Evolutionary conservation across 441 rosid genomes (phyloP), one percentile per base, ranked within the genome.

Genomic region (Jatropha multifida): DNA sequence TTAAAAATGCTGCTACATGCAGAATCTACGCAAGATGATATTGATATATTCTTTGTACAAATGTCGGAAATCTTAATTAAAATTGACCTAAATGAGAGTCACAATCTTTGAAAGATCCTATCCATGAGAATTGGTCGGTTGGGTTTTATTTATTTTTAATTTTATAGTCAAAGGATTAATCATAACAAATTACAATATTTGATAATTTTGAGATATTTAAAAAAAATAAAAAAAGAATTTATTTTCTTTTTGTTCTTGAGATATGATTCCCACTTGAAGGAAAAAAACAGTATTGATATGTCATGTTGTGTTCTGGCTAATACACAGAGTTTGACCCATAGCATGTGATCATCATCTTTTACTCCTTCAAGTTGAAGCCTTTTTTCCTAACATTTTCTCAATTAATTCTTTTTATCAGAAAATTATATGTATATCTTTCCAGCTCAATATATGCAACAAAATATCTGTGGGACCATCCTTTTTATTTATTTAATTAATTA

Each of bases 101-200:
- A 44, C 55, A 72, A 72, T 72, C 67, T 72, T 26, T 23, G 42
- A 59, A 60, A 60, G 75, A 72, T 72, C 15, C 75, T 61, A 26
- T 72, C 73, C 75, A 60, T 60, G 75, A 72, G 67, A 59, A 72
- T 44, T 72, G 67, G 75, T 60, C 44, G 75, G 75, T 14, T 60
- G 14, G 75, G 64, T 38, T 41, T 12, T 55, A n/a, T 71, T n/a
- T 20, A 20, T 23, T 20, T 3, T 26, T 61, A 23, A 26, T 61
- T 32, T 15, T 44, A 14, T 60, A 54, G 75, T 59, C 67, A 72
- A 71, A 59, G 4, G 26, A 44, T 72, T 27, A 60, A 46, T 46
- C 14, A 60, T 72, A 23, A 11, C 7, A 42, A 46, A 59, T 42
- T 12, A 38, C 12, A 49, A 23, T 58, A n/a, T 58, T n/a, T 60